phyloP scores from a whole-genome alignment of 768 basidiomycete species.

The Rhizopogon vinicolor region DNA sequence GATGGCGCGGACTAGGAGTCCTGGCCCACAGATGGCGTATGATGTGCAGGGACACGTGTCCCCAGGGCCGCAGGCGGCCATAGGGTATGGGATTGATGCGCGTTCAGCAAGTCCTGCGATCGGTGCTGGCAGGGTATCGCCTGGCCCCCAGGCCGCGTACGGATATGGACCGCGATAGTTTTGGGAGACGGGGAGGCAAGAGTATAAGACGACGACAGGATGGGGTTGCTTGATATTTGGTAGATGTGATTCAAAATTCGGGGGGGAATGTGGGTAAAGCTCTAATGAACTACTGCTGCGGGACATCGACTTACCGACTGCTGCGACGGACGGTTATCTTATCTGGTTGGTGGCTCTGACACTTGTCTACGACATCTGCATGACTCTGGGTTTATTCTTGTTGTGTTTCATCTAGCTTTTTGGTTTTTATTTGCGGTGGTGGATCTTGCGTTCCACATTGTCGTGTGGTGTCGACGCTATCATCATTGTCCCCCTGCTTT shows the following conservation, averaged over 20 bases:
- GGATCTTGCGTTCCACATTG: constrained; percentile 5
- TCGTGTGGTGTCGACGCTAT: constrained; percentile 11
- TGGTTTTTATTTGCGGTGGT: constrained; percentile 17
- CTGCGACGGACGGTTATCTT: constrained; percentile 13
- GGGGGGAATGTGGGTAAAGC: constrained; percentile 8
- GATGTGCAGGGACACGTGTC: constrained; percentile 28
- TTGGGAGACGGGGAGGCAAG: background rate
- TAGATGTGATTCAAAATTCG: constrained; percentile 6
- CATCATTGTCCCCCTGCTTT: constrained; percentile 6
- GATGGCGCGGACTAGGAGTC: constrained; percentile 37
- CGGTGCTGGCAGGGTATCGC: constrained; percentile 34
- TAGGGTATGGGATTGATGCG: constrained; percentile 29
- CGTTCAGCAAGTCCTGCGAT: constrained; percentile 24
- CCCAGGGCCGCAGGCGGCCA: constrained; percentile 41
- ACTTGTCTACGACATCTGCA: constrained; percentile 2
- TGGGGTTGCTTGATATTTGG: background rate
- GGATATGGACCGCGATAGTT: constrained; percentile 30
- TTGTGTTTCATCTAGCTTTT: constrained; percentile 9
- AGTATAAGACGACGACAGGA: background rate
- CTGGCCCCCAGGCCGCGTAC: constrained; percentile 44
- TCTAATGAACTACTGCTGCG: constrained; percentile 10
- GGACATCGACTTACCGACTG: constrained; percentile 6
- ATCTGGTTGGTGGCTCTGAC: constrained; percentile 18
- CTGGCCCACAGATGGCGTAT: constrained; percentile 39
- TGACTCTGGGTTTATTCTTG: constrained; percentile 10